These are phyloP conservation scores for Microstegium vimineum DNA, from an alignment of 176 grass and related monocot genomes.

Conservation along the genomic window DNA sequence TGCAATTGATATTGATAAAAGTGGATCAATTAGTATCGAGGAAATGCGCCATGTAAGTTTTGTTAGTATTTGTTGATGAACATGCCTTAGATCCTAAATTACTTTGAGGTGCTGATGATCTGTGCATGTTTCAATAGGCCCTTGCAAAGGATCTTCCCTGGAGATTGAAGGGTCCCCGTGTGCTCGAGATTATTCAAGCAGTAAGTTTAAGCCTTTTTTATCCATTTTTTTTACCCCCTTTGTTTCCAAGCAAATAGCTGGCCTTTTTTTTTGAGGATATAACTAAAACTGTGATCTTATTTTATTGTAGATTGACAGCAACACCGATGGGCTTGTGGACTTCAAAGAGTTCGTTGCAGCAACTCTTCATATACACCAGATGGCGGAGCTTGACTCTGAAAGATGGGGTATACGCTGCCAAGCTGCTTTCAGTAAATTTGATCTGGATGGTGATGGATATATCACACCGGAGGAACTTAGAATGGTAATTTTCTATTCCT, in stretches of 20 bases:
- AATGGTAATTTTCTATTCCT: constrained; percentile 63
- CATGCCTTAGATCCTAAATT: neutral
- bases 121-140: constrained; percentile 50
- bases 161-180: constrained; percentile 85
- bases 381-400: constrained; percentile 89
- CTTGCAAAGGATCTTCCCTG: constrained; percentile 97
- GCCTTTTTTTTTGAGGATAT: neutral
- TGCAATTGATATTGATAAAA: constrained; percentile 98
- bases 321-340: constrained; percentile 96
- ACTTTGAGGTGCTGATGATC: constrained; percentile 20
- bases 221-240: neutral
- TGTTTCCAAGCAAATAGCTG: neutral
- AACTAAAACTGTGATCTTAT: constrained; percentile 30
- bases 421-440: constrained; percentile 92
- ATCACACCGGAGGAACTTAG: constrained; percentile 98
- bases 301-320: constrained; percentile 73
- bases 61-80: neutral
- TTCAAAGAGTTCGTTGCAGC: constrained; percentile 95
- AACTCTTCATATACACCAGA: constrained; percentile 95
- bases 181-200: constrained; percentile 89
- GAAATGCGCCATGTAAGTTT: constrained; percentile 88
- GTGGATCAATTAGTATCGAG: constrained; percentile 91
- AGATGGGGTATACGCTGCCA: constrained; percentile 79
- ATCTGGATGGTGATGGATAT: constrained; percentile 91
- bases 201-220: constrained; percentile 41